Conservation (phyloP, 768 basidiomycete species). For the Galerina sulciceps region DNA sequence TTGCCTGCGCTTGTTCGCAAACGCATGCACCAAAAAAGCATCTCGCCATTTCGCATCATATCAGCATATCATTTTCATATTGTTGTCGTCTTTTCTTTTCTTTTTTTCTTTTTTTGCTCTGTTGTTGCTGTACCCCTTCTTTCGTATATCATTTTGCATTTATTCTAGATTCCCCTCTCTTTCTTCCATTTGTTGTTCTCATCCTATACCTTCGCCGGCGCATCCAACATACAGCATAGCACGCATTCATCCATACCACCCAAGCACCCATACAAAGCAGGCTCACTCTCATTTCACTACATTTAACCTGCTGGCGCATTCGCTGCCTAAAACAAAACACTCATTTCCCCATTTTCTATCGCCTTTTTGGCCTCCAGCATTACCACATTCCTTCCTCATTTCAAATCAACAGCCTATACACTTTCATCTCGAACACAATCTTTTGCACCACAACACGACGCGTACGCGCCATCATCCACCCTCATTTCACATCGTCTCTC, state of each 20-base stretch:
- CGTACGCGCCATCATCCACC: slow-evolving; percentile 3
- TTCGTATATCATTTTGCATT: not conserved
- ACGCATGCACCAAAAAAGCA: slow-evolving; percentile 2
- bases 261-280: not conserved
- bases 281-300: not conserved
- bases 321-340: too few species aligned
- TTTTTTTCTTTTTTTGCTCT: slow-evolving; percentile 1
- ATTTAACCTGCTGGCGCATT: too few species aligned
- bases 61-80: not conserved
- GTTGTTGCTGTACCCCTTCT: not conserved
- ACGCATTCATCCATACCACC: too few species aligned
- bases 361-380: not conserved
- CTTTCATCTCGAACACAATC: slow-evolving; percentile 1
- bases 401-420: not conserved
- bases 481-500: not conserved
- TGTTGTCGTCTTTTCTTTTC: not conserved
- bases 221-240: too few species aligned
- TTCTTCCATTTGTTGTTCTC: not conserved
- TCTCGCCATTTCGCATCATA: not conserved
- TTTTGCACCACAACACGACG: not conserved
- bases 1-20: not conserved
- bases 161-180: not conserved
- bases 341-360: not conserved
- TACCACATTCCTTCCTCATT: slow-evolving; percentile 1
- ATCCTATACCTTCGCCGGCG: not conserved